Conservation (phyloP, 1,284 basidiomycete genomes). For the Anthracocystis panici-leucophaei region DNA sequence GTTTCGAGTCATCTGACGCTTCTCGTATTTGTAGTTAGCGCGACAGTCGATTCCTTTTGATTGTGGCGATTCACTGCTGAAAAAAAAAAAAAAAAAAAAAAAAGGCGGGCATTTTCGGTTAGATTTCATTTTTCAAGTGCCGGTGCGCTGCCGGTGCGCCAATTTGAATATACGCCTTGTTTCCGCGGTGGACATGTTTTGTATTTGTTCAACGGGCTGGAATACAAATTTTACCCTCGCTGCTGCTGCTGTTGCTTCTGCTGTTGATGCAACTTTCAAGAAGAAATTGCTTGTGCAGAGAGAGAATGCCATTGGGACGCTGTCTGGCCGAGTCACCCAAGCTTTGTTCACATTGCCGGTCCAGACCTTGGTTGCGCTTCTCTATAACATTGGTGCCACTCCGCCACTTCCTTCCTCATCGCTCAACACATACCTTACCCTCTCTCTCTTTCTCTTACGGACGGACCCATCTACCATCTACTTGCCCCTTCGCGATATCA, state of each 20-base stretch:
- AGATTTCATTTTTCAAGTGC: slow-evolving; percentile 10
- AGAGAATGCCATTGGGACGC: too few species aligned
- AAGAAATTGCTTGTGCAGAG: too few species aligned
- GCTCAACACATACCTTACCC: not conserved
- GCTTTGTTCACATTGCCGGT: not conserved
- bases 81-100: too few species aligned
- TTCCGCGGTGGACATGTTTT: slow-evolving; percentile 3
- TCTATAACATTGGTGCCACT: not conserved
- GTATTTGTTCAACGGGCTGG: not conserved
- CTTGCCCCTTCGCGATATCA: not conserved
- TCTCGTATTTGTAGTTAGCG: not conserved
- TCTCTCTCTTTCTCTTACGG: not conserved
- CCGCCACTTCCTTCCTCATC: not conserved
- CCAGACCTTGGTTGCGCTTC: not conserved
- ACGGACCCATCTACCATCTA: not conserved
- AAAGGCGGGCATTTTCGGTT: slow-evolving; percentile 35
- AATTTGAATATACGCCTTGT: not conserved
- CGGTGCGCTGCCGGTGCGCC: too few species aligned
- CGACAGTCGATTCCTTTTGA: not conserved
- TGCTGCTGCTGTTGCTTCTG: not conserved
- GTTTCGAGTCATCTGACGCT: slow-evolving; percentile 25
- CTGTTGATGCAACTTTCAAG: not conserved
- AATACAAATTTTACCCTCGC: slow-evolving; percentile 7
- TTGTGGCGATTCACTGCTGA: not conserved
- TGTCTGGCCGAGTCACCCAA: slow-evolving; percentile 17